Base-by-base conservation (phyloP, 305 asterid species). In the Solanum hybrid region DNA sequence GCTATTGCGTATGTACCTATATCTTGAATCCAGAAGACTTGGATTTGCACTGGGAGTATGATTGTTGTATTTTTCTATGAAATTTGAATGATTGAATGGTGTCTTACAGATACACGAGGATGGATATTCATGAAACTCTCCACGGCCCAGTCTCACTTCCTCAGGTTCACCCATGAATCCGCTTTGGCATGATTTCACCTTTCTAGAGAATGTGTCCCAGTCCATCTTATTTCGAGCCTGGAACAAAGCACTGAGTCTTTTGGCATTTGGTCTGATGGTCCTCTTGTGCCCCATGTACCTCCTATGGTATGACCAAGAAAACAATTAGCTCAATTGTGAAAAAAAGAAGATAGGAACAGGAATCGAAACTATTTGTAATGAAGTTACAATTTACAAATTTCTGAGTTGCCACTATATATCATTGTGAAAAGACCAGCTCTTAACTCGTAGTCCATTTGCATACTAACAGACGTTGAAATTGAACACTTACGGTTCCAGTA, bases 91-190 rank as follows among this genome's bases (percentile, higher is more conserved):
- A 90, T 89, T 92, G 86, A 93, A 92, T 86, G 97, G 96, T 91
- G 94, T 95, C 89, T 87, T 92, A 93, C 99, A 98, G 89, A 98
- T 95, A 94, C 99, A 98, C 6, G 99, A 90, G 86, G 98, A 93
- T 67, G 99, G 99, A 82, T 92, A 96, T 91, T 98, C 99, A 24
- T 96, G 98, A 90, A 97, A 98, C 92, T 98, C 99, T 14, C 99
- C 99, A 87, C 98, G 94, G 29, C 99, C 99, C 2, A 96, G 97
- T 92, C 93, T 95, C 91, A 94, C 94, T 97, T 98, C 99, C 79
- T 97, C 98, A 2, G 99, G 99, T 89, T 98, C 99, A 89, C 99
- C 99, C 97, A 98, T 94, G 96, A 96, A 98, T 89, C 99, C 99
- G 90, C 97, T 93, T 92, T 97, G 99, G 93, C 95, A 94, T 86